Evolutionary conservation across 192 early-diverging fungal species (phyloP), one percentile per base, ranked within the genome.

Genomic region (Phlyctochytrium bullatum): DNA sequence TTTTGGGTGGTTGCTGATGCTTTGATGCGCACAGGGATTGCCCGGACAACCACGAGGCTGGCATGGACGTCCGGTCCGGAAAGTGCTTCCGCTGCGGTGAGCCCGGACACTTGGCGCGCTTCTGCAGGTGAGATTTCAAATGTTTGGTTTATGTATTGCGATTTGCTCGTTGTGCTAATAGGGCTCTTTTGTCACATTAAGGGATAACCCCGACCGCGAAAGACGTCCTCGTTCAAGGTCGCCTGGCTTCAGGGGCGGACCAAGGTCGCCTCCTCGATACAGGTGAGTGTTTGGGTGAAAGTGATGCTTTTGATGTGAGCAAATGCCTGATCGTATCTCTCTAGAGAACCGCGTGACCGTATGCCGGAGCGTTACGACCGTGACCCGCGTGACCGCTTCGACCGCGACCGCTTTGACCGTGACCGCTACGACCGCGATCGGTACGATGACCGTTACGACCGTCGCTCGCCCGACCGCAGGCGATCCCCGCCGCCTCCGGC

Each of bases 11-110:
- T 36, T 50, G 51, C 52, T 47, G 1, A 17, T 59, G 3, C 74
- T n/a, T n/a, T n/a, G n/a, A n/a, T n/a, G n/a, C n/a, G n/a, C n/a
- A n/a, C n/a, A n/a, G n/a, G 23, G 83, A 84, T 10, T 84, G 83
- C 47, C 80, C 80, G 0, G 74, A 80, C 4, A 80, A 76, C 62
- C 36, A 66, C n/a, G 78, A 79, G 35, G 73, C 78, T 34, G 83
- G 78, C 2, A 34, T 80, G 52, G 83, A 84, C 62, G 83, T 84
- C 12, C 59, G 76, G 28, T 75, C 72, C 17, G 83, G 83, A 32
- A 79, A 80, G 40, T 84, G 83, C 75, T 84, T 84, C 76, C 75
- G 77, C 53, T 84, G 83, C 60, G 83, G 83, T 29, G 59, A 73
- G 36, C 62, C 65, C 25, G 82, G 82, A 23, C 82, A 84, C 67